A percentile compares a stretch with the other conserved stretches of the same genome.
These are phyloP conservation scores for Fusarium buxicola DNA, from an alignment of 2,329 filamentous ascomycete species.

Conservation along the genomic window DNA sequence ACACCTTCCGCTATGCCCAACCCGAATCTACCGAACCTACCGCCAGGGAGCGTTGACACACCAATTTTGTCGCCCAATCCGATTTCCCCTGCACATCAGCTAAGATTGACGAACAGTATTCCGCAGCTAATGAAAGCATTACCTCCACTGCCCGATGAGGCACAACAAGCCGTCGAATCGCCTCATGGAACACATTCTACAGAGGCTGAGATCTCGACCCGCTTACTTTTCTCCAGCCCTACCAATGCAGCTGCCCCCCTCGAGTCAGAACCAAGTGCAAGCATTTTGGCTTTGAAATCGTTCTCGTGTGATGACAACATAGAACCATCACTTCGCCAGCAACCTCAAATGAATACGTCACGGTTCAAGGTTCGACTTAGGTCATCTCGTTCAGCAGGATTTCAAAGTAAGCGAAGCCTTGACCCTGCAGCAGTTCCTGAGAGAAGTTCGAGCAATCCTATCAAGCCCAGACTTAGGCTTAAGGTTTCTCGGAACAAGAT, in stretches of 20 bases:
- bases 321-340: neutral
- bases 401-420: constrained; percentile 12
- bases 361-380: constrained; percentile 49
- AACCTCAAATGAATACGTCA: constrained; percentile 24
- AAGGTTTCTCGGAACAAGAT: constrained; percentile 50
- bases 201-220: constrained; percentile 17
- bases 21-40: neutral
- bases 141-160: constrained; percentile 57
- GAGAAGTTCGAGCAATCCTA: constrained; percentile 23
- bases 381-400: constrained; percentile 28
- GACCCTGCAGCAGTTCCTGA: constrained; percentile 1
- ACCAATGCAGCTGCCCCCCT: constrained; percentile 8
- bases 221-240: constrained; percentile 28
- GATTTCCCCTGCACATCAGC: constrained; percentile 58
- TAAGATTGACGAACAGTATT: constrained; percentile 62
- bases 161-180: constrained; percentile 7
- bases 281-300: constrained; percentile 1
- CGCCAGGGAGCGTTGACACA: constrained; percentile 31
- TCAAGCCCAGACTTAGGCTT: constrained; percentile 44
- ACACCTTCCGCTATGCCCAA: neutral
- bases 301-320: constrained; percentile 1
- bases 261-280: constrained; percentile 3
- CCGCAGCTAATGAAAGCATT: constrained; percentile 65
- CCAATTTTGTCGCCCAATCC: constrained; percentile 60
- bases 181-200: constrained; percentile 1